Percentiles rank a stretch among this genome's conserved stretches.
Conservation (phyloP, 345 rosid genomes). For the Eucalyptus cloeziana region DNA sequence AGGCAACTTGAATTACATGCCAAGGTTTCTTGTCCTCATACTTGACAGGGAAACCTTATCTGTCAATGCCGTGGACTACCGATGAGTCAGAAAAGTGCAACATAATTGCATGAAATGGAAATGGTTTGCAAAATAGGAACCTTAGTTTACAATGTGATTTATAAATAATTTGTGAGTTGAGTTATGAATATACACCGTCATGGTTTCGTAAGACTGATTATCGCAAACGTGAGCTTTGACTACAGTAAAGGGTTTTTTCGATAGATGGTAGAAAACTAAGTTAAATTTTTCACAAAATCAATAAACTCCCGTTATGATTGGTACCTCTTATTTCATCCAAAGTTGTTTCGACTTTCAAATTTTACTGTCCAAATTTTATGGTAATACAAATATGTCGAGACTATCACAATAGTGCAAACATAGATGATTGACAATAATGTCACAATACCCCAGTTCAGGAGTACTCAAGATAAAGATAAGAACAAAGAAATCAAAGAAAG, state of each 20-base stretch:
- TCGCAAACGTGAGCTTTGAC: rapidly evolving
- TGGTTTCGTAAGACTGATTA: neutral
- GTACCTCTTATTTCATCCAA: rapidly evolving
- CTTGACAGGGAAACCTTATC: neutral
- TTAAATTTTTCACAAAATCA: rapidly evolving
- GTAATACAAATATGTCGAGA: neutral
- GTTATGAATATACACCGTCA: neutral
- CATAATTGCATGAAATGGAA: neutral
- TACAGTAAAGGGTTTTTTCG: neutral
- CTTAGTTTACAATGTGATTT: neutral
- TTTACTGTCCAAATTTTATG: neutral
- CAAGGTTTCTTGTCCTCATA: neutral
- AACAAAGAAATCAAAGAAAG: neutral
- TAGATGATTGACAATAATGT: neutral
- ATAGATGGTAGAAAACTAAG: neutral
- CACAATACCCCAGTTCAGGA: neutral
- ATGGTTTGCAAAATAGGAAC: neutral
- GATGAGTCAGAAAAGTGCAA: neutral
- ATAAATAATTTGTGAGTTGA: neutral
- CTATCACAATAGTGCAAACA: rapidly evolving
- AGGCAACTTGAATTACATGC: neutral
- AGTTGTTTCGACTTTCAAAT: rapidly evolving
- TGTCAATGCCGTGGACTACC: neutral
- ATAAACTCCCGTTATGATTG: neutral
- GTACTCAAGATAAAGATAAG: neutral